phyloP scores from a whole-genome alignment of 257 asterid genomes.

The Jacaranda mimosifolia region DNA sequence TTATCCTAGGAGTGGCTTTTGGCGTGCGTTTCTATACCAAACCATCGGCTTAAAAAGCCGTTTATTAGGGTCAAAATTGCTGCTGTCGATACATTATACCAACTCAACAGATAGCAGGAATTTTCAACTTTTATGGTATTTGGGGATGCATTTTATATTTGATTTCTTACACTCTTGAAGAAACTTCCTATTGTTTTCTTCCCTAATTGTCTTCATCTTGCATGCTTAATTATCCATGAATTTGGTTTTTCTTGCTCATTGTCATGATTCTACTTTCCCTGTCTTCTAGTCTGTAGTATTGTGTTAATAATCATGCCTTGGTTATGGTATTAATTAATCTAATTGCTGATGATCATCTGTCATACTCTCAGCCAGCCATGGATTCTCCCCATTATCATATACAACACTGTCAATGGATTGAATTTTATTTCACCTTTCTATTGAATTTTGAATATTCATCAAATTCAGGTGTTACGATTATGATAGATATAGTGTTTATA shows the following conservation, averaged over 20 bases:
- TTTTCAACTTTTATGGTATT: slow-evolving; percentile 33
- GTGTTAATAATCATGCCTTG: too few relatives aligned
- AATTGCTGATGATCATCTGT: too few relatives aligned
- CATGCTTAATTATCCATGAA: slow-evolving; percentile 33
- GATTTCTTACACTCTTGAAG: slow-evolving; percentile 9
- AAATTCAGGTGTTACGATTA: too few relatives aligned
- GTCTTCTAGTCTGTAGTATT: neutral
- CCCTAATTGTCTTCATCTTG: slow-evolving; percentile 25
- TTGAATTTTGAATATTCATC: too few relatives aligned
- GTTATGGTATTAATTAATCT: too few relatives aligned
- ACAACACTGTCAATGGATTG: too few relatives aligned
- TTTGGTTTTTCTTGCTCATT: slow-evolving; percentile 30
- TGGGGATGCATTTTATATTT: neutral
- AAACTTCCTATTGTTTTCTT: slow-evolving; percentile 26
- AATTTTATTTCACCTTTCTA: too few relatives aligned
- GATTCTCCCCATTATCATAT: too few relatives aligned
- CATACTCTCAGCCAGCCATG: too few relatives aligned
- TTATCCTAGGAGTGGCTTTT: slow-evolving; percentile 73
- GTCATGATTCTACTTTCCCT: slow-evolving; percentile 1
- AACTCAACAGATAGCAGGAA: slow-evolving; percentile 18
- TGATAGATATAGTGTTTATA: too few relatives aligned
- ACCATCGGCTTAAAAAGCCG: slow-evolving; percentile 55
- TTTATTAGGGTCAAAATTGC: neutral
- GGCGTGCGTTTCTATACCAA: slow-evolving; percentile 82
- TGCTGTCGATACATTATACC: neutral